A percentile compares a stretch with the other conserved stretches of the same genome.
Evolutionary conservation across 2,329 filamentous ascomycete genomes (phyloP).

Genomic region (Neofusicoccum sp.): DNA sequence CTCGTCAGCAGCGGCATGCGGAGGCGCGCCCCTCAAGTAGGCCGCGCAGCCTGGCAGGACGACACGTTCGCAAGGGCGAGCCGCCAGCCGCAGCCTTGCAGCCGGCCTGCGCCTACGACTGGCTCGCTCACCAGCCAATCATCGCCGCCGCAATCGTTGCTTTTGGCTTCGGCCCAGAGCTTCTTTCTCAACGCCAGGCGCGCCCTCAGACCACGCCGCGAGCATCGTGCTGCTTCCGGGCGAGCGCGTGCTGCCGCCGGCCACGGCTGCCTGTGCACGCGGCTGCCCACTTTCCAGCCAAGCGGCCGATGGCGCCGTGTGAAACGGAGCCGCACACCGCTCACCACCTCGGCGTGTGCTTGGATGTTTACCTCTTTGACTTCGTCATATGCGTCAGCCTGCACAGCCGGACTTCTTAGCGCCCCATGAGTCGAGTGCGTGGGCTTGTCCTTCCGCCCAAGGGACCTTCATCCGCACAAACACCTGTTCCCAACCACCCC

Average conservation of each 20-base stretch:
- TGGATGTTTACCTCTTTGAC: conserved; percentile 9
- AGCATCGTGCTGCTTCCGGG: conserved; percentile 11
- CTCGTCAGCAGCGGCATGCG: background rate
- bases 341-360: background rate
- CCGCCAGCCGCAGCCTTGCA: background rate
- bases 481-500: background rate
- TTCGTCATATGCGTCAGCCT: conserved; percentile 9
- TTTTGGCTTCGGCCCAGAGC: background rate
- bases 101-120: background rate
- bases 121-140: conserved; percentile 3
- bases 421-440: conserved; percentile 19
- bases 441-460: conserved; percentile 7
- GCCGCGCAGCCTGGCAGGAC: background rate
- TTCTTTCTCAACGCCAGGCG: background rate
- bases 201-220: background rate
- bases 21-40: background rate
- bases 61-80: background rate
- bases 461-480: background rate
- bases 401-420: conserved; percentile 11
- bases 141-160: background rate
- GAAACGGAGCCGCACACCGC: conserved; percentile 8
- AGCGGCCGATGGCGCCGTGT: conserved; percentile 9
- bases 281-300: conserved; percentile 13
- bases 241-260: background rate
- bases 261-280: background rate